Base-by-base conservation (phyloP, 2,329 filamentous ascomycete species). In the Leptographium flavum region DNA sequence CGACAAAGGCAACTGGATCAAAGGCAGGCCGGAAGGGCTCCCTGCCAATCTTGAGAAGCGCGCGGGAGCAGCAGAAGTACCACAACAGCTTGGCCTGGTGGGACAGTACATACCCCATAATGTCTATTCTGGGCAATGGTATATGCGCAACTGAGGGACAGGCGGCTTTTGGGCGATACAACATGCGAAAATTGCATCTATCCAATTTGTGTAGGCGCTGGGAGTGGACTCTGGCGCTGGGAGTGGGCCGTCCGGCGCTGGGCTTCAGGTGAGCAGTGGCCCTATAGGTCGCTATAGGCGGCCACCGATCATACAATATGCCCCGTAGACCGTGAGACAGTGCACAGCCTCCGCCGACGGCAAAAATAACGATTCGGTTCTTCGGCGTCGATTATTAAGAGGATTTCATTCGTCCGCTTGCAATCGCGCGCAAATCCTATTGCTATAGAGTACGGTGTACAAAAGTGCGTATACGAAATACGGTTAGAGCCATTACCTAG, bases 281-380 rank as follows among this genome's bases (percentile, higher is more conserved):
- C n/a, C 37, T 14, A 44, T 17, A 15, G 37, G 43, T 7, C 23
- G 30, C 30, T 21, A 14, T 7, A 33, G 27, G 5, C 28, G 37
- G 43, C 21, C 38, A 21, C 21, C 27, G 13, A 27, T 28, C 43
- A 40, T 39, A 45, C 43, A 39, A 39, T 7, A 28, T n/a, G 8
- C 15, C 15, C 19, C 22, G 7, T n/a, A 39, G 22, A 23, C 22
- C 37, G 15, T 27, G 9, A 27, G 28, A 41, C 27, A 33, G 3
- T 48, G 48, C 47, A 47, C 45, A 42, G 47, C 45, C 47, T 47
- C 47, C 21, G n/a, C 17, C 28, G 41, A 41, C 38, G 41, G 19
- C 36, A 48, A 39, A 39, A 25, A 15, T 17, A 5, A 10, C 22
- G 14, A 28, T 39, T 5, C 14, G 2, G 17, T 21, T 15, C 21